These are phyloP conservation scores for Ogataea glucozyma DNA, from an alignment of 805 yeast genomes.

Conservation along the genomic window DNA sequence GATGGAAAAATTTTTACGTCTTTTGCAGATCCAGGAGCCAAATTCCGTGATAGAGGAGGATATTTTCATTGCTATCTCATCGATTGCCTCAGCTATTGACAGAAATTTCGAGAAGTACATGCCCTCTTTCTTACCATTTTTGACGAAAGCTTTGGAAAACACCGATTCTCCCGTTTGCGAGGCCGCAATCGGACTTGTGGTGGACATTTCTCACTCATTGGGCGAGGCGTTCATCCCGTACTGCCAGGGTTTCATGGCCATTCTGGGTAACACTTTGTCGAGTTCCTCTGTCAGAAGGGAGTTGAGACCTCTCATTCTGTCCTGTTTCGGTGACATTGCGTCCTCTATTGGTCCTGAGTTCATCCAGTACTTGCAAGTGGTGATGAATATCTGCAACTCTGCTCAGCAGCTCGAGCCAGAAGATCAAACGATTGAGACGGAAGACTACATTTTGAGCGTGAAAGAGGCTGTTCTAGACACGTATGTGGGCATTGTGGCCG, in stretches of 20 bases:
- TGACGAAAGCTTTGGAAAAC: constrained; percentile 76
- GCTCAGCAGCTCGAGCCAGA: constrained; percentile 65
- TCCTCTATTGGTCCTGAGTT: constrained; percentile 80
- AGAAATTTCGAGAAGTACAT: constrained; percentile 71
- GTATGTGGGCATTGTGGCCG: constrained; percentile 92
- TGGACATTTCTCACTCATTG: constrained; percentile 89
- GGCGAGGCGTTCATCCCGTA: constrained; percentile 74
- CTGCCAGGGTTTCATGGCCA: constrained; percentile 78
- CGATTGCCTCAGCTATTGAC: constrained; percentile 82
- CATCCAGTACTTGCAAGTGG: constrained; percentile 73
- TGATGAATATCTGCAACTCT: constrained; percentile 71
- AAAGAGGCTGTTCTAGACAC: constrained; percentile 93
- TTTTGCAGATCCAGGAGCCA: constrained; percentile 59
- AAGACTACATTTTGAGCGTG: constrained; percentile 70
- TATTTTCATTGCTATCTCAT: constrained; percentile 85
- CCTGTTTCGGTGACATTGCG: constrained; percentile 96
- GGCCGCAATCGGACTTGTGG: constrained; percentile 93
- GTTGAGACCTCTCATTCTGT: constrained; percentile 80
- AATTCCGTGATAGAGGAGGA: constrained; percentile 86
- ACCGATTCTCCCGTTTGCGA: constrained; percentile 80
- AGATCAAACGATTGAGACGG: constrained; percentile 69
- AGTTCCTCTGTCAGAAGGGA: constrained; percentile 71
- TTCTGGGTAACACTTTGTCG: constrained; percentile 72
- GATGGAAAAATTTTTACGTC: constrained; percentile 78
- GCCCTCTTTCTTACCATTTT: constrained; percentile 79